Conservation (phyloP, 192 early-diverging fungal genomes). For the Lobulomyces angularis region DNA sequence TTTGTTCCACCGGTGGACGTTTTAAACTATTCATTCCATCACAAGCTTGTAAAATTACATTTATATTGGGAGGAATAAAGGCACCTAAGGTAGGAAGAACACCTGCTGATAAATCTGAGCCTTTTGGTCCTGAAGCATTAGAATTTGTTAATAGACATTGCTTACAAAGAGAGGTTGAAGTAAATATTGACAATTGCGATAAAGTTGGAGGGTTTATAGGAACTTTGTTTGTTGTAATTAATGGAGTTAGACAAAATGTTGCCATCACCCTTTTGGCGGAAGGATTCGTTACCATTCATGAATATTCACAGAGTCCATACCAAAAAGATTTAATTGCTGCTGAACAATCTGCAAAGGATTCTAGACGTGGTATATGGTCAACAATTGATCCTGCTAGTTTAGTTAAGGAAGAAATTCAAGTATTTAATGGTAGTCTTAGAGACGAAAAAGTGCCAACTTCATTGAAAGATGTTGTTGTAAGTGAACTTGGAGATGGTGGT, state of each 20-base stretch:
- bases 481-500: slow-evolving; percentile 32
- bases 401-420: slow-evolving; percentile 30
- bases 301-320: slow-evolving; percentile 67
- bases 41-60: slow-evolving; percentile 68
- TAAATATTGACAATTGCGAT: slow-evolving; percentile 77
- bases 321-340: slow-evolving; percentile 58
- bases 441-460: slow-evolving; percentile 17
- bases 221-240: slow-evolving; percentile 57
- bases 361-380: slow-evolving; percentile 59
- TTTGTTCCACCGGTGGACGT: slow-evolving; percentile 69
- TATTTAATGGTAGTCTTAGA: slow-evolving; percentile 4
- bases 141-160: slow-evolving; percentile 44
- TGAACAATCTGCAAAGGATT: slow-evolving; percentile 62
- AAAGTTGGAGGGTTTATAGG: slow-evolving; percentile 90
- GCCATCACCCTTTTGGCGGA: slow-evolving; percentile 60
- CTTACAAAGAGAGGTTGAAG: slow-evolving; percentile 89
- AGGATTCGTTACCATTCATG: slow-evolving; percentile 75
- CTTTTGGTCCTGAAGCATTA: slow-evolving; percentile 73
- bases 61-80: slow-evolving; percentile 77
- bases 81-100: slow-evolving; percentile 64
- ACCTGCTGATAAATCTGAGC: slow-evolving; percentile 62
- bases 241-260: slow-evolving; percentile 41
- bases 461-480: slow-evolving; percentile 29
- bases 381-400: slow-evolving; percentile 36
- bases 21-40: slow-evolving; percentile 74